These are phyloP conservation scores for Brassica balearica DNA, from an alignment of 441 rosid genomes.

Conservation along the genomic window DNA sequence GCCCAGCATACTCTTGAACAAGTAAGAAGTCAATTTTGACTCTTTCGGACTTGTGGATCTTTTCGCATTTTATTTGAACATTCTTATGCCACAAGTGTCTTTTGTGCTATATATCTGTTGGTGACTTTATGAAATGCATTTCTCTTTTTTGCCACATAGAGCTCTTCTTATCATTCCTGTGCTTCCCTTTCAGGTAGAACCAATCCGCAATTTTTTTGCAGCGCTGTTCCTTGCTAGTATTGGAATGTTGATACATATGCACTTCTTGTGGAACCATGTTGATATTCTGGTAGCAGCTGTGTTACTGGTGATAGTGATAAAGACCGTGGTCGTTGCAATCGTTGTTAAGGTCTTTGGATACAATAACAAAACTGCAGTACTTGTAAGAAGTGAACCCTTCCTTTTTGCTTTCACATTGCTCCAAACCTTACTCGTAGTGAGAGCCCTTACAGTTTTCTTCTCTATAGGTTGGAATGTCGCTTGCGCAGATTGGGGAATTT, in stretches of 20 bases:
- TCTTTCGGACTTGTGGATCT: background rate
- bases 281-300: slow-evolving; percentile 95
- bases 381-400: slow-evolving; percentile 58
- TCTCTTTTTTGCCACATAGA: slow-evolving; percentile 13
- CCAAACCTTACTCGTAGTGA: slow-evolving; percentile 14
- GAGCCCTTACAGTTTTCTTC: too few relatives aligned
- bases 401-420: background rate
- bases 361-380: slow-evolving; percentile 30
- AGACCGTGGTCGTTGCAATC: slow-evolving; percentile 74
- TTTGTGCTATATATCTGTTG: background rate
- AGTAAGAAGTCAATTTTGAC: slow-evolving; percentile 48
- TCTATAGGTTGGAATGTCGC: too few relatives aligned
- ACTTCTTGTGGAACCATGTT: slow-evolving; percentile 95
- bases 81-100: background rate
- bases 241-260: slow-evolving; percentile 96
- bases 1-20: slow-evolving; percentile 95
- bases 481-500: too few relatives aligned
- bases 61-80: background rate
- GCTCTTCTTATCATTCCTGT: slow-evolving; percentile 11
- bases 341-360: slow-evolving; percentile 94
- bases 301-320: slow-evolving; percentile 82
- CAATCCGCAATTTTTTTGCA: slow-evolving; percentile 88
- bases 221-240: slow-evolving; percentile 84
- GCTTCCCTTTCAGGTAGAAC: slow-evolving; percentile 73
- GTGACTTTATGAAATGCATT: background rate